Evolutionary conservation across 441 rosid species (phyloP).

Genomic region (Corymbia calophylla): DNA sequence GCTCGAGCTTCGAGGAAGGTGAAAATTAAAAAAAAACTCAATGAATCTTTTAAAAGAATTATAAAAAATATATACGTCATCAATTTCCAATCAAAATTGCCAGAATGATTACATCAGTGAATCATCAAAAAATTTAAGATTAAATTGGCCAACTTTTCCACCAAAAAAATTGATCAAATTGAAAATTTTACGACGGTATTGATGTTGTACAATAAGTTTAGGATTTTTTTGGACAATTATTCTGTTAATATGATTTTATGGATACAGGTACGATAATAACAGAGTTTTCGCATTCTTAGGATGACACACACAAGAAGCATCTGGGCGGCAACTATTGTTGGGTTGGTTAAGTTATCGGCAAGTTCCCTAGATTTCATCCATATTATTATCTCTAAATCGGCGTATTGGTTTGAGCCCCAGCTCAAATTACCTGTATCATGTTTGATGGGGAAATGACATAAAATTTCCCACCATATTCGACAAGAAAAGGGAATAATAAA

Average conservation of each 20-base stretch:
- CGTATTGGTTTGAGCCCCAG: not conserved
- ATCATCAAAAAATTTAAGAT: not conserved
- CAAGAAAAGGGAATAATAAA: too few relatives aligned
- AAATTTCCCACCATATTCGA: too few relatives aligned
- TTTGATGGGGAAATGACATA: too few relatives aligned
- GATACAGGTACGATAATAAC: not conserved
- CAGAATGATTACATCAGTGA: rapidly evolving
- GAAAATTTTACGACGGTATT: rapidly evolving
- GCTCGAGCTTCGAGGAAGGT: rapidly evolving
- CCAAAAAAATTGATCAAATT: too few relatives aligned
- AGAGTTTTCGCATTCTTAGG: not conserved
- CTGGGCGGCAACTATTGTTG: not conserved
- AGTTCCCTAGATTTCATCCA: not conserved
- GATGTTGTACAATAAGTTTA: rapidly evolving
- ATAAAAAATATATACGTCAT: not conserved
- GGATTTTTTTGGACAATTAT: too few relatives aligned
- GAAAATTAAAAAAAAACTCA: too few relatives aligned
- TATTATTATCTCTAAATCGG: not conserved
- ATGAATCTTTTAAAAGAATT: too few relatives aligned
- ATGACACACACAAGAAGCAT: not conserved
- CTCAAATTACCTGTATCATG: not conserved
- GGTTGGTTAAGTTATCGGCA: not conserved
- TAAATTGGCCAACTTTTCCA: rapidly evolving
- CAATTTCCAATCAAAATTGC: not conserved
- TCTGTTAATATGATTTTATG: not conserved